Percentiles rank a stretch among this genome's conserved stretches.
Conservation (phyloP, 2,329 filamentous ascomycete species). For the Aaosphaeria pasadenensis region DNA sequence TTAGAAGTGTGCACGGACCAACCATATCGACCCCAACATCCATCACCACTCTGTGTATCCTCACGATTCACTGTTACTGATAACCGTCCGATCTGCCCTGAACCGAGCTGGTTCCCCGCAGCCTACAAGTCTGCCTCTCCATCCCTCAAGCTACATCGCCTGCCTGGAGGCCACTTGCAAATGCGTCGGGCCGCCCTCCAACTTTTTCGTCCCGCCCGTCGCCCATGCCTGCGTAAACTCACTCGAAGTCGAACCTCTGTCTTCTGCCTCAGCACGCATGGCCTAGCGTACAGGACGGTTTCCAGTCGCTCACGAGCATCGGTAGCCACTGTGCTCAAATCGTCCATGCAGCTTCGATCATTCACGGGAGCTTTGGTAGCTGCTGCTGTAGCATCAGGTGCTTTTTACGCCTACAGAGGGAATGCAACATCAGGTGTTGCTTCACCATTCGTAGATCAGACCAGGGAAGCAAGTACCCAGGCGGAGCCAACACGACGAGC, state of each 20-base stretch:
- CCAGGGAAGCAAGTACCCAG: conserved; percentile 33
- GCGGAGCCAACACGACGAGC: conserved; percentile 62
- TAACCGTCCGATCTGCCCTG: too few relatives aligned
- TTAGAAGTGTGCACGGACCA: too few relatives aligned
- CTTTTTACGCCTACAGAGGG: conserved; percentile 69
- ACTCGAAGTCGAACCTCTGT: conserved; percentile 46
- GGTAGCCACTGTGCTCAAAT: conserved; percentile 52
- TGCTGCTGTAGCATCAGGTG: conserved; percentile 67
- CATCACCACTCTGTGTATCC: too few relatives aligned
- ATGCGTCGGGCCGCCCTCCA: conserved; percentile 74
- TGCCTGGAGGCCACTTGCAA: conserved; percentile 24
- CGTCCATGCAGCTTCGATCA: conserved; percentile 74
- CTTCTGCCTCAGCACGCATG: conserved; percentile 41
- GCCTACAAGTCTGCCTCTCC: too few relatives aligned
- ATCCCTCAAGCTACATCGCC: too few relatives aligned
- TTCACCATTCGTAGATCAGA: conserved; percentile 21
- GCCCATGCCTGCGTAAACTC: conserved; percentile 61
- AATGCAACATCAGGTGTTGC: conserved; percentile 14
- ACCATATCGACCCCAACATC: too few relatives aligned
- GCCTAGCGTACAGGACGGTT: conserved; percentile 46
- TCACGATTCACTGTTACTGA: too few relatives aligned
- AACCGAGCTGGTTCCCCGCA: too few relatives aligned
- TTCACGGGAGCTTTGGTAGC: conserved; percentile 66
- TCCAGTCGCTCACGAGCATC: conserved; percentile 34
- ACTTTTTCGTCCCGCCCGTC: conserved; percentile 66